Evolutionary conservation across 2,329 filamentous ascomycete species (phyloP), one percentile per base, ranked within the genome.

Genomic region (Tolypocladium ophioglossoides): DNA sequence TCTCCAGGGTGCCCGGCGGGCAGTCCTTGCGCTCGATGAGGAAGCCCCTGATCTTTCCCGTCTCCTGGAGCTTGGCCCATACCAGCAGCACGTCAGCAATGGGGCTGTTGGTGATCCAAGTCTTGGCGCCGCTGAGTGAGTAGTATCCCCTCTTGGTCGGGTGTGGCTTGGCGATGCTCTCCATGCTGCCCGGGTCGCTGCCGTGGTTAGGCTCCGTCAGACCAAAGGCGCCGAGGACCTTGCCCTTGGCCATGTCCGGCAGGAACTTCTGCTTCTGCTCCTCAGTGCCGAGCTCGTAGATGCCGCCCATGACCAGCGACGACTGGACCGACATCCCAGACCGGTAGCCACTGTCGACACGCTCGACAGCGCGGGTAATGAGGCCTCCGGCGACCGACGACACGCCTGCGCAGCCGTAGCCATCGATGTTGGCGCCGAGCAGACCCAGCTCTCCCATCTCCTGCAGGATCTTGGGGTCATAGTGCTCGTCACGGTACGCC

Each of bases 371-470:
- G 66, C 90, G 83, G 22, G 89, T 95, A 69, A 96, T 95, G 59
- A 96, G 75, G 24, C 90, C 91, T n/a, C 86, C 87, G 10, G 91
- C 91, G 48, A 96, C 89, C 53, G 86, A 91, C 59, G 88, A 92
- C 30, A 89, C 87, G 53, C 91, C 91, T 5, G 91, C 91, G 68
- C 91, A 96, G 34, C 84, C 91, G 64, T 95, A 94, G 20, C 91
- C 91, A 59, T 92, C 76, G 57, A 96, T 91, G 20, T 84, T 92
- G 52, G 91, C 85, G 53, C 91, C 91, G 4, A 96, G 77, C 0
- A 96, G 78, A n/a, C 91, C 91, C 12, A 96, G 76, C 67, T 94
- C 89, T 46, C 91, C 91, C 91, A 96, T 96, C 72, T 96, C 91
- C 68, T 86, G 79, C 35, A 96, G 78, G 56, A 96, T 95, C 64